Evolutionary conservation across 1,284 basidiomycete genomes (phyloP), one percentile per base, ranked within the genome.

Genomic region (Trichosporon coremiiforme): DNA sequence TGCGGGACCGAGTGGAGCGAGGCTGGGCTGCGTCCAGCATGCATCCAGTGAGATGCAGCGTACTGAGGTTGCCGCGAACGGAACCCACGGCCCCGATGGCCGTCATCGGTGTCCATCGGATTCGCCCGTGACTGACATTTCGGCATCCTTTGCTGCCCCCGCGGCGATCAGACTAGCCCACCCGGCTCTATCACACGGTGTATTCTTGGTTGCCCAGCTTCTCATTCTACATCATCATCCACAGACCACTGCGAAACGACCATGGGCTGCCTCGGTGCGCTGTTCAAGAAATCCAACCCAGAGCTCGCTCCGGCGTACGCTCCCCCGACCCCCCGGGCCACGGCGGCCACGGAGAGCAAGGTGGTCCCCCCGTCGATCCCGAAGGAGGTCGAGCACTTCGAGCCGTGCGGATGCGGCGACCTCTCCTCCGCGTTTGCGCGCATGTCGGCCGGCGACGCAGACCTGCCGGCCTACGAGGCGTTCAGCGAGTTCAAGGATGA

Each of bases 401-500:
- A 62, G 57, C 57, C 57, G 7, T 62, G 57, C 29, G 57, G 57
- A 1, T 62, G 57, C 57, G 17, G 57, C 29, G 57, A 33, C 20
- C 50, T 53, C 7, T 20, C 20, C 2, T 12, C 4, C 50, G n/a
- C 50, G 4, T 22, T 47, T 13, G 9, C 45, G 45, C 15, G 20
- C 2, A 9, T 47, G 10, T n/a, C 20, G 17, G 20, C 45, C n/a
- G 45, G 22, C 6, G 50, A 53, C 22, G 50, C 20, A 2, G 45
- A 53, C 8, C 50, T 53, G 20, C 50, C 50, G 50, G 50, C 50
- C 2, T 53, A 53, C 50, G n/a, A 22, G n/a, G 50, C 4, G 50
- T 22, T 53, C 20, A 53, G 50, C 50, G 50, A 53, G 50, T 53
- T 53, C 50, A 53, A 53, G 50, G 50, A 25, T 22, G 50, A 53